Conservation (phyloP, 2,329 filamentous ascomycete genomes). For the Verruconis gallopava region DNA sequence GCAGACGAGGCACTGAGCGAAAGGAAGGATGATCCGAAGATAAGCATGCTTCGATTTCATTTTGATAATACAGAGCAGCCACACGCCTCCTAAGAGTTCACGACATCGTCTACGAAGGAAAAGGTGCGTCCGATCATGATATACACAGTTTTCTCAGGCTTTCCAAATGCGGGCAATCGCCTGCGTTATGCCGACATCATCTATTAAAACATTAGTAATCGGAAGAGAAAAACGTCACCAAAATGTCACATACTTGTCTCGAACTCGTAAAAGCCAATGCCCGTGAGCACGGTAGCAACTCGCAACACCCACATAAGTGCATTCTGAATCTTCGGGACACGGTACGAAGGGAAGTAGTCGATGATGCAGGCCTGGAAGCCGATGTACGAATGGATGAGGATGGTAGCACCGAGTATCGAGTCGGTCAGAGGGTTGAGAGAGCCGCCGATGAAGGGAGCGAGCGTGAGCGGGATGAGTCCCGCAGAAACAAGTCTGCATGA, state of each 20-base stretch:
- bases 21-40: too few species aligned
- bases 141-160: constrained; percentile 3
- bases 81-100: too few species aligned
- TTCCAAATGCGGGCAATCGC: constrained; percentile 10
- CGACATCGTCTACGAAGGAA: too few species aligned
- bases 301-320: constrained; percentile 68
- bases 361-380: constrained; percentile 81
- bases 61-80: too few species aligned
- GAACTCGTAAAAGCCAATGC: constrained; percentile 89
- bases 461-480: constrained; percentile 70
- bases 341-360: constrained; percentile 74
- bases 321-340: constrained; percentile 55
- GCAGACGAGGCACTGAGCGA: too few species aligned
- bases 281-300: constrained; percentile 63
- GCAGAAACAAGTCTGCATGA: constrained; percentile 31
- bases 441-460: constrained; percentile 85
- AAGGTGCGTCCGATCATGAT: too few species aligned
- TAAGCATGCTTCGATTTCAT: too few species aligned
- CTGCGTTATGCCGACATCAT: constrained; percentile 9
- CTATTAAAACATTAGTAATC: constrained; percentile 6
- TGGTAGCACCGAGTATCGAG: constrained; percentile 65
- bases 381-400: constrained; percentile 89
- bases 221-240: neutral
- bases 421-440: constrained; percentile 83
- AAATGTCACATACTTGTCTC: constrained; percentile 54